Evolutionary conservation across 768 basidiomycete genomes (phyloP).

Genomic region (Boletus barrowsii): DNA sequence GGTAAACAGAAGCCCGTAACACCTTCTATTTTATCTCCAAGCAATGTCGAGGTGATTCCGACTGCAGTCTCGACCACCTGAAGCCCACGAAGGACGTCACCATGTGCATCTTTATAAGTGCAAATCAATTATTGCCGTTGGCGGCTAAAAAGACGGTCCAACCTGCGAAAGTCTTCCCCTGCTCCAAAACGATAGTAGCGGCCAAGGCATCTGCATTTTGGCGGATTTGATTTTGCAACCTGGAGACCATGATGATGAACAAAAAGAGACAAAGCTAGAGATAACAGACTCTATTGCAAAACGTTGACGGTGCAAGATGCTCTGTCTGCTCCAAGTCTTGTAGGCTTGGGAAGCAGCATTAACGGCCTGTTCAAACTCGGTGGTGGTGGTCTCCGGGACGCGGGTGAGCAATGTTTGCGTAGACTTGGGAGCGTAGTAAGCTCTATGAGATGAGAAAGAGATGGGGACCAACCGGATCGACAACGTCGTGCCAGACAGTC

Average conservation of each 20-base stretch:
- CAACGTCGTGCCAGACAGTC: conserved; percentile 77
- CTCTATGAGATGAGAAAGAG: neutral
- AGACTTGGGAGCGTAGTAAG: conserved; percentile 46
- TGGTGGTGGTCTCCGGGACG: conserved; percentile 82
- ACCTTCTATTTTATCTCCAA: conserved; percentile 94
- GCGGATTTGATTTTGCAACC: conserved; percentile 84
- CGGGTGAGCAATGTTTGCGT: conserved; percentile 87
- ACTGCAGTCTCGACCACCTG: conserved; percentile 84
- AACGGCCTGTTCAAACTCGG: conserved; percentile 82
- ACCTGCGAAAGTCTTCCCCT: conserved; percentile 92
- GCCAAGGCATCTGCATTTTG: conserved; percentile 85
- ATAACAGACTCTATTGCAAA: conserved; percentile 82
- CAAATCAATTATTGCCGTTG: neutral
- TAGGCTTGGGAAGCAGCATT: conserved; percentile 81
- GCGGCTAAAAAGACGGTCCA: conserved; percentile 9
- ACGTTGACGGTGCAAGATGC: conserved; percentile 80
- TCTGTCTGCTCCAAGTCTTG: conserved; percentile 85
- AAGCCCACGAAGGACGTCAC: conserved; percentile 88
- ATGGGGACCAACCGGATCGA: conserved; percentile 71
- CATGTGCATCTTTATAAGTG: conserved; percentile 72
- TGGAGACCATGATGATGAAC: conserved; percentile 30
- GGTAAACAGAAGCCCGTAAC: conserved; percentile 4
- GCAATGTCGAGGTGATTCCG: conserved; percentile 77
- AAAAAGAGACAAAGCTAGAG: neutral
- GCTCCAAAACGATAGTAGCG: conserved; percentile 86